Evolutionary conservation across 2,329 filamentous ascomycete species (phyloP).

Genomic region (Tolypocladium inflatum): DNA sequence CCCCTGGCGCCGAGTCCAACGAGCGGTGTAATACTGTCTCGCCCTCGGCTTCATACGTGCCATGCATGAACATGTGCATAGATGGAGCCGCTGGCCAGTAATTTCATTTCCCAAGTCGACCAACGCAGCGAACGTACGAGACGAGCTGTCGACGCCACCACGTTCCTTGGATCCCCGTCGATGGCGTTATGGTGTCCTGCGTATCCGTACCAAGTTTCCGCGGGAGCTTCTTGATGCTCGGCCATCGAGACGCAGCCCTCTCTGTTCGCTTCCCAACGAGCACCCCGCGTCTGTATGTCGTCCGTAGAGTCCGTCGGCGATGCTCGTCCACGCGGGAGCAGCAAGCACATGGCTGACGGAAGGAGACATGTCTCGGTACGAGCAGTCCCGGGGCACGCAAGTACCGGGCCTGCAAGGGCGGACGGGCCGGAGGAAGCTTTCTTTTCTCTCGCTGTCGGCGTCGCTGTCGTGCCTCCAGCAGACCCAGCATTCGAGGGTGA

Average conservation of each 20-base stretch:
- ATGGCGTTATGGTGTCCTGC: neutral
- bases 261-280: neutral
- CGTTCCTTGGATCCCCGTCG: neutral
- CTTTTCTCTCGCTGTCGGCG: neutral
- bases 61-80: constrained; percentile 1
- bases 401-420: neutral
- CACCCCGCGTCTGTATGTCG: neutral
- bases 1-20: neutral
- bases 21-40: constrained; percentile 1
- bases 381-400: neutral
- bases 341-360: neutral
- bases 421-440: neutral
- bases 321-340: no score
- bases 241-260: neutral
- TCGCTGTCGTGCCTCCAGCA: neutral
- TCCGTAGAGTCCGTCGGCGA: neutral
- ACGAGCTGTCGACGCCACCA: neutral
- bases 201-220: neutral
- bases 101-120: neutral
- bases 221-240: neutral
- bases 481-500: neutral
- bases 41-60: neutral
- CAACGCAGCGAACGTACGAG: neutral
- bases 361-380: neutral
- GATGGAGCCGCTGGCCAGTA: neutral